Conservation (phyloP, 2,329 filamentous ascomycete genomes). For the Dactylonectria macrodidyma region DNA sequence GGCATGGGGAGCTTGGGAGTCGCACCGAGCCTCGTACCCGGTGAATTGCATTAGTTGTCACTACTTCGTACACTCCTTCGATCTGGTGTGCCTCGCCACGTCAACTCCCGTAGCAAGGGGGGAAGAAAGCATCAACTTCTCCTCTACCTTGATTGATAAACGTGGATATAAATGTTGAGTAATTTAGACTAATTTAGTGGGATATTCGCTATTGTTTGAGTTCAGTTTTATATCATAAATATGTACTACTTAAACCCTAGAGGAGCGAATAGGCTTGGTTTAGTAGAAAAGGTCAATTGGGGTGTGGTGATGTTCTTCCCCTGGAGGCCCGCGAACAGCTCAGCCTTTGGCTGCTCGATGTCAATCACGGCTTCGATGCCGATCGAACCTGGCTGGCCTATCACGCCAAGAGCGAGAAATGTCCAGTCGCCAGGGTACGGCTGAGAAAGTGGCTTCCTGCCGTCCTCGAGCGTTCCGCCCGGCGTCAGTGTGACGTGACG, state of each 20-base stretch:
- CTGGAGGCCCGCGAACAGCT: neutral
- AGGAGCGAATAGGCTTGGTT: no score
- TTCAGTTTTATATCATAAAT: no score
- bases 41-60: constrained; percentile 13
- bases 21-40: neutral
- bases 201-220: no score
- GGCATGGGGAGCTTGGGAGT: neutral
- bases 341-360: constrained; percentile 5
- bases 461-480: constrained; percentile 33
- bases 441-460: constrained; percentile 6
- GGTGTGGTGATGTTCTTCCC: neutral
- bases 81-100: constrained; percentile 20
- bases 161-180: no score
- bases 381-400: constrained; percentile 7
- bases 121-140: no score
- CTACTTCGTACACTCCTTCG: constrained; percentile 7
- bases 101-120: neutral
- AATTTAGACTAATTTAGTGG: no score
- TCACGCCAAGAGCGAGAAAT: constrained; percentile 2
- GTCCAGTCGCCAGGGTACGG: neutral
- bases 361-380: constrained; percentile 10
- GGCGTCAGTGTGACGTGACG: constrained; percentile 39
- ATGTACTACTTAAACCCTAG: no score
- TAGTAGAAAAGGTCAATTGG: no score
- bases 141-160: no score